These are phyloP conservation scores for Amborella trichopoda DNA, from an alignment of 164 flowering plant genomes.

Conservation along the genomic window DNA sequence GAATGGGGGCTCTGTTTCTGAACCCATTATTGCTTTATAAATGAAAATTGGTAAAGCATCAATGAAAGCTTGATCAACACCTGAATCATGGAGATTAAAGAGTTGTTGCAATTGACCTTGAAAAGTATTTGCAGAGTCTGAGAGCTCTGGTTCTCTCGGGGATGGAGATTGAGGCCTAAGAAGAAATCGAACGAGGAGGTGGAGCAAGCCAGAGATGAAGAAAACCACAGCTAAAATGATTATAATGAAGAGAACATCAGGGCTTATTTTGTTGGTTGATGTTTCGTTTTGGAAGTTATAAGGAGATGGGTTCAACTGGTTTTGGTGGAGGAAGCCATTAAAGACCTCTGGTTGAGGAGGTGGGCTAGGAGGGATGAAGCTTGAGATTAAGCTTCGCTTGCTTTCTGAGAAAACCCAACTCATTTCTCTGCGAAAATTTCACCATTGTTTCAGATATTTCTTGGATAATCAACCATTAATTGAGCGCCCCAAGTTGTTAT, in stretches of 20 bases:
- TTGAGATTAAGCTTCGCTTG: too few relatives aligned
- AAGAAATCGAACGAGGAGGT: slow-evolving; percentile 70
- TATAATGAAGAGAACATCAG: slow-evolving; percentile 62
- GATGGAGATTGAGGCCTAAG: slow-evolving; percentile 34
- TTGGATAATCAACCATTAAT: too few relatives aligned
- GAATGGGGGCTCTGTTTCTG: slow-evolving; percentile 64
- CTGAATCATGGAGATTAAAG: slow-evolving; percentile 84
- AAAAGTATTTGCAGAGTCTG: slow-evolving; percentile 51
- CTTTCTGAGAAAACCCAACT: too few relatives aligned
- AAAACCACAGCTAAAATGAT: slow-evolving; percentile 75
- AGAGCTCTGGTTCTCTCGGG: slow-evolving; percentile 33
- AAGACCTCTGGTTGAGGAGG: too few relatives aligned
- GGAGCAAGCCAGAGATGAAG: slow-evolving; percentile 83
- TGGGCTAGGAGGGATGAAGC: too few relatives aligned
- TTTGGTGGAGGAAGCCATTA: too few relatives aligned
- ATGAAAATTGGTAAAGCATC: slow-evolving; percentile 82
- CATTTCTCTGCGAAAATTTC: too few relatives aligned
- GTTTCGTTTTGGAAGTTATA: too few relatives aligned
- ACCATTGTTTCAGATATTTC: too few relatives aligned
- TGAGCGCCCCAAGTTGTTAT: too few relatives aligned
- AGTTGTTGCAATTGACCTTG: slow-evolving; percentile 95
- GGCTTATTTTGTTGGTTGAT: slow-evolving; percentile 44
- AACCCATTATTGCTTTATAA: slow-evolving; percentile 72
- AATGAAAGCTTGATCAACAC: slow-evolving; percentile 88
- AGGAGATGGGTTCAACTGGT: too few relatives aligned